These are phyloP conservation scores for Stylonectria norvegica DNA, from an alignment of 2,329 filamentous ascomycete species.

Conservation along the genomic window DNA sequence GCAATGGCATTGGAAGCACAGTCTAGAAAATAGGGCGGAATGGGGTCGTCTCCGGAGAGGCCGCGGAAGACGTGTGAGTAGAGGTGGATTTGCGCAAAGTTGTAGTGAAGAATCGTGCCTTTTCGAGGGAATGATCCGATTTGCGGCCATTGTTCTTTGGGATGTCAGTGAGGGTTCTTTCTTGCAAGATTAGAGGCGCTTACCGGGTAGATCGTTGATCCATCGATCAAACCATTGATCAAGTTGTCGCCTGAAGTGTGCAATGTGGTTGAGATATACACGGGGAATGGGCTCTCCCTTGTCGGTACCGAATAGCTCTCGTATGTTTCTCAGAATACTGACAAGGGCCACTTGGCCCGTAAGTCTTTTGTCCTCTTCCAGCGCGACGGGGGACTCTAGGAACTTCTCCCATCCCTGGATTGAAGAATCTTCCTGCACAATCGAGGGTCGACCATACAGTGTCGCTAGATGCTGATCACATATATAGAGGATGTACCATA, in stretches of 20 bases:
- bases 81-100: constrained; percentile 41
- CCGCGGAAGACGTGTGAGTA: constrained; percentile 42
- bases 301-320: constrained; percentile 56
- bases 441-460: constrained; percentile 55
- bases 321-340: constrained; percentile 54
- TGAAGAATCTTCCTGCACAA: constrained; percentile 55
- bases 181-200: not conserved
- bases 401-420: constrained; percentile 57
- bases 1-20: constrained; percentile 31
- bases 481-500: constrained; percentile 61
- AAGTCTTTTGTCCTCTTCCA: constrained; percentile 53
- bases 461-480: constrained; percentile 62
- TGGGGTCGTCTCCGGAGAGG: constrained; percentile 30
- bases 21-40: constrained; percentile 35
- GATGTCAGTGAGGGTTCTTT: not conserved
- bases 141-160: constrained; percentile 35
- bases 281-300: constrained; percentile 50
- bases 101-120: constrained; percentile 39
- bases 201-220: constrained; percentile 33
- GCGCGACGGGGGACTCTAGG: constrained; percentile 48
- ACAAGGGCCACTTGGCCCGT: constrained; percentile 59
- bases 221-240: constrained; percentile 39
- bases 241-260: constrained; percentile 33
- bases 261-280: constrained; percentile 49
- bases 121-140: constrained; percentile 41